A percentile compares a stretch with the other conserved stretches of the same genome.
Conservation (phyloP, 441 rosid species). For the Manihot esculenta region DNA sequence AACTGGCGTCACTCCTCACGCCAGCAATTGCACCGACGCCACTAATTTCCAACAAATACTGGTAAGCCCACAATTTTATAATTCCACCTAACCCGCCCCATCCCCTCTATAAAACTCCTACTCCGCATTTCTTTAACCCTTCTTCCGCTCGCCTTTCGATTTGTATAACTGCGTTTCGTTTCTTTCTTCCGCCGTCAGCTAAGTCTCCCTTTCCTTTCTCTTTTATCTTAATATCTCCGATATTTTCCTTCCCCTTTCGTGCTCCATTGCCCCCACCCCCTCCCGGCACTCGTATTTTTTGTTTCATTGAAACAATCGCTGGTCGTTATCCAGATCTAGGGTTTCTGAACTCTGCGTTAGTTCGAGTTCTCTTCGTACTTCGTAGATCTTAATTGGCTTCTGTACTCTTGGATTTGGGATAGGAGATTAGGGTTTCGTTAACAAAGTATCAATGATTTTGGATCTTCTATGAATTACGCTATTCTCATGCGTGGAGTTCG, state of each 20-base stretch:
- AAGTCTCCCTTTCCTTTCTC: not conserved
- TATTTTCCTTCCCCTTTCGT: not conserved
- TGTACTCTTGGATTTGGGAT: conserved; percentile 5
- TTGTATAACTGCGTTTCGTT: too few species aligned
- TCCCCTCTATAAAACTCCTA: too few species aligned
- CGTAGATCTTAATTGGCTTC: not conserved
- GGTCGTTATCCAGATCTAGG: conserved; percentile 25
- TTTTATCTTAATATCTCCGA: not conserved
- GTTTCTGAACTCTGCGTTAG: conserved; percentile 11
- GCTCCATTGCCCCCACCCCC: too few species aligned
- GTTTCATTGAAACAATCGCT: not conserved
- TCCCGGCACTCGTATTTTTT: not conserved
- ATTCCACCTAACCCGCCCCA: too few species aligned
- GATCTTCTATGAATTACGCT: conserved; percentile 53
- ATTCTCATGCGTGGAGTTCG: conserved; percentile 72
- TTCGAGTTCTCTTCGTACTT: conserved; percentile 14
- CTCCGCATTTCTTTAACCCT: too few species aligned
- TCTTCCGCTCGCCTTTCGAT: too few species aligned
- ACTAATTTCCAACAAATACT: too few species aligned
- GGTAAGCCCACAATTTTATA: too few species aligned
- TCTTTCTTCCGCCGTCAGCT: too few species aligned
- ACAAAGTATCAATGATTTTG: conserved; percentile 33
- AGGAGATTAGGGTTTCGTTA: conserved; percentile 2
- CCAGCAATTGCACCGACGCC: too few species aligned
- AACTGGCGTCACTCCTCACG: too few species aligned